Evolutionary conservation across 192 early-diverging fungal genomes (phyloP), one percentile per base, ranked within the genome.

Genomic region (Linnemannia hyalina): DNA sequence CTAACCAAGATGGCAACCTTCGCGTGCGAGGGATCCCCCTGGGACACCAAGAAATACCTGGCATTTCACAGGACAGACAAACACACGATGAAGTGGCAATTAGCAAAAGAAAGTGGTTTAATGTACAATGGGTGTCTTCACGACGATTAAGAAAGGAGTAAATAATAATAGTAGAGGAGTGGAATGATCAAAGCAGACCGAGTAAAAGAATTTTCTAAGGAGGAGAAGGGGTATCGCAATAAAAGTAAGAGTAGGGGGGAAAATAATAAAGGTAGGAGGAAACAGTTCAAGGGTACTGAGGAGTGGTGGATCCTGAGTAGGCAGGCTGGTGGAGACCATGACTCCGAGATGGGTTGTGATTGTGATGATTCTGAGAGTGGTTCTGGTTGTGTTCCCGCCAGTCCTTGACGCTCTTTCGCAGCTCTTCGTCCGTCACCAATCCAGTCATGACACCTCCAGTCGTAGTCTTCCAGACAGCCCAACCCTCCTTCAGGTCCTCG

Each of bases 401-500:
- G 46, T 86, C 84, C 68, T 86, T 86, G 22, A 86, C 84, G 40
- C 84, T 86, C 74, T 85, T 85, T 10, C 83, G 52, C 15, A 85
- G 70, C 65, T 81, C 84, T 26, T 86, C 80, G 10, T 86, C 84
- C 10, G 84, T 86, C 2, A 86, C 84, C 69, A 86, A 26, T 23
- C 84, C 84, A 0, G 84, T 86, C 84, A 81, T 80, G 7, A 86
- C 80, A 4, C 84, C 84, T 70, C 84, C 84, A 6, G 78, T 86
- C 0, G 84, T 81, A 0, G 84, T 86, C 72, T 63, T 73, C 91
- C 91, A 92, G 49, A 92, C 91, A 23, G 89, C 88, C 54, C 90
- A 82, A 16, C 91, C 91, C 75, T 92, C 91, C 63, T 88, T 85
- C 57, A 90, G 68, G 63, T 92, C 91, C 82, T 89, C 87, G 57